These are phyloP conservation scores for Aspergillus ibericus DNA, from an alignment of 2,329 filamentous ascomycete species.

Conservation along the genomic window DNA sequence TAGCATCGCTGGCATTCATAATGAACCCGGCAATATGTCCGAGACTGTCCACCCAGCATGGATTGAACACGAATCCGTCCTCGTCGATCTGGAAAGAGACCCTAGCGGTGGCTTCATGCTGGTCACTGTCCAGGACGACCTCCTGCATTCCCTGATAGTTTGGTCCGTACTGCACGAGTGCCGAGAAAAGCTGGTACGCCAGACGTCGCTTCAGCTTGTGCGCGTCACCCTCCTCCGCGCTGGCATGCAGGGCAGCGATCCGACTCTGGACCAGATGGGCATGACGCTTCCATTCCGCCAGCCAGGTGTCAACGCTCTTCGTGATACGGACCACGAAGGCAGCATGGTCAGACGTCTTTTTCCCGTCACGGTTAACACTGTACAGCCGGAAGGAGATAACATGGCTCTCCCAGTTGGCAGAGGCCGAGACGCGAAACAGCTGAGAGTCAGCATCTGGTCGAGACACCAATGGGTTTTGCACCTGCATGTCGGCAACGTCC, in stretches of 20 bases:
- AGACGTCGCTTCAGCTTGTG: conserved; percentile 73
- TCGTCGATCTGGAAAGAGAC: conserved; percentile 57
- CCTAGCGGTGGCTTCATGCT: conserved; percentile 56
- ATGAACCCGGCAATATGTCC: conserved; percentile 61
- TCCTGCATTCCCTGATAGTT: conserved; percentile 60
- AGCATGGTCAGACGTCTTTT: conserved; percentile 7
- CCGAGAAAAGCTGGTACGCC: conserved; percentile 71
- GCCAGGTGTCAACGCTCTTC: not conserved
- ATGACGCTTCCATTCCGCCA: conserved; percentile 54
- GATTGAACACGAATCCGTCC: conserved; percentile 59
- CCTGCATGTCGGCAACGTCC: conserved; percentile 67
- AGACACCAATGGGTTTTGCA: conserved; percentile 66
- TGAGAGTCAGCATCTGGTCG: not conserved
- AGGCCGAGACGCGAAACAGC: conserved; percentile 9
- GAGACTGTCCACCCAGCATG: conserved; percentile 61
- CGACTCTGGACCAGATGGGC: conserved; percentile 68
- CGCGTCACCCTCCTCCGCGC: conserved; percentile 64
- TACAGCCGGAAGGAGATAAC: conserved; percentile 5
- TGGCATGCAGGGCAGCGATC: conserved; percentile 58
- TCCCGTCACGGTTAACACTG: conserved; percentile 2
- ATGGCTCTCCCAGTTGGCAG: conserved; percentile 3
- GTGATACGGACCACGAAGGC: conserved; percentile 1
- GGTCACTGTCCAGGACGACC: conserved; percentile 57
- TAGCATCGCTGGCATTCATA: conserved; percentile 59
- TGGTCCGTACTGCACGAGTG: conserved; percentile 56